Percentiles rank a stretch among this genome's conserved stretches.
These are phyloP conservation scores for Xylariaceae sp. DNA, from an alignment of 2,329 filamentous ascomycete species.

Conservation along the genomic window DNA sequence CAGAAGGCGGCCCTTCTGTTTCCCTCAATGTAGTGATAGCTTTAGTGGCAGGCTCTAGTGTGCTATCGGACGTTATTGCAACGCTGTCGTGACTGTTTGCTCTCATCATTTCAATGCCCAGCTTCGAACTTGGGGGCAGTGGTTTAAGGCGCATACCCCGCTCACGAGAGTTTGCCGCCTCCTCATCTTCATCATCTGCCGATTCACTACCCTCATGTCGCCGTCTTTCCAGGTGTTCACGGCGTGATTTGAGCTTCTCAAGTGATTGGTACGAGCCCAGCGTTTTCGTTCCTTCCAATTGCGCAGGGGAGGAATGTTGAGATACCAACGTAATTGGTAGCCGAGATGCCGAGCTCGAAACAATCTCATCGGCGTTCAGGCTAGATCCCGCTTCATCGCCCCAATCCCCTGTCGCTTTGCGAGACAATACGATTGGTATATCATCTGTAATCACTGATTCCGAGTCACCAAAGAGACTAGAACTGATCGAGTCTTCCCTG, in stretches of 20 bases:
- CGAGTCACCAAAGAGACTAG: slow-evolving; percentile 79
- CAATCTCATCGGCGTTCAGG: slow-evolving; percentile 59
- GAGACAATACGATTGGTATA: slow-evolving; percentile 66
- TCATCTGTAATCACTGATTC: slow-evolving; percentile 76
- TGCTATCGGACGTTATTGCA: slow-evolving; percentile 45
- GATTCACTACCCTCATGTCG: slow-evolving; percentile 72
- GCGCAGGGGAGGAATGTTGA: slow-evolving; percentile 59
- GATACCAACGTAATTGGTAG: slow-evolving; percentile 49
- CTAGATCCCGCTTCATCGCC: slow-evolving; percentile 66
- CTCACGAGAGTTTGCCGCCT: slow-evolving; percentile 56
- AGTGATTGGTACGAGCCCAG: slow-evolving; percentile 56
- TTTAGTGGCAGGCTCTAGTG: slow-evolving; percentile 47
- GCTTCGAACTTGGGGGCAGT: slow-evolving; percentile 71
- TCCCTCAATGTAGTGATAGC: slow-evolving; percentile 47
- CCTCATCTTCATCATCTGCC: slow-evolving; percentile 92
- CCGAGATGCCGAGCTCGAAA: slow-evolving; percentile 35
- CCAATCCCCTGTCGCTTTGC: slow-evolving; percentile 73
- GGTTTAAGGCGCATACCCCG: slow-evolving; percentile 46
- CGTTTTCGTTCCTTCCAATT: slow-evolving; percentile 47
- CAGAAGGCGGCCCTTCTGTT: slow-evolving; percentile 27
- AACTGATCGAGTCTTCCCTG: slow-evolving; percentile 82
- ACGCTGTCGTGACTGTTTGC: slow-evolving; percentile 90
- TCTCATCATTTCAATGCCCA: slow-evolving; percentile 96
- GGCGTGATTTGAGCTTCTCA: slow-evolving; percentile 69
- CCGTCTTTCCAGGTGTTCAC: slow-evolving; percentile 68